Conservation (phyloP, 345 rosid species). For the Euphorbia lathyris region DNA sequence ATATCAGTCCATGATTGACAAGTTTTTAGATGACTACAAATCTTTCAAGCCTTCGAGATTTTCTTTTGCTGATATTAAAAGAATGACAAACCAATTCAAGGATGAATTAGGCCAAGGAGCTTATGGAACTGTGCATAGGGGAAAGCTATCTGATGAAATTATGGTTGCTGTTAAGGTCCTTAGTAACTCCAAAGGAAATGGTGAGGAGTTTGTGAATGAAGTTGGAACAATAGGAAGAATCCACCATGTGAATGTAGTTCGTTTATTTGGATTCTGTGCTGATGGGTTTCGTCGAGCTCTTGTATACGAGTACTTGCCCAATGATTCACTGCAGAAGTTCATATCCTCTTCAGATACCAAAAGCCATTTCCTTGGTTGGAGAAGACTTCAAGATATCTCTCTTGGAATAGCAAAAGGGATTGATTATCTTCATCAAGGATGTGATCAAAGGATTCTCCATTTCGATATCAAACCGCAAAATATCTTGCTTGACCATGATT, state of each 20-base stretch:
- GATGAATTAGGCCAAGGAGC: conserved; percentile 13
- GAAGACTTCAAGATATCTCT: conserved; percentile 5
- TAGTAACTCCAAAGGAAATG: background rate
- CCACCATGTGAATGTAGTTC: no score
- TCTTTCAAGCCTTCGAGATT: conserved; percentile 8
- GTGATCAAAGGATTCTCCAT: conserved; percentile 10
- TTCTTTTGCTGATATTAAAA: conserved; percentile 12
- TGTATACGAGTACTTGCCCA: conserved; percentile 8
- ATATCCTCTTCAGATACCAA: conserved; percentile 1
- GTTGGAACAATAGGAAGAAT: no score
- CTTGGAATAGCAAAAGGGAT: conserved; percentile 6
- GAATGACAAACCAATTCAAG: conserved; percentile 11
- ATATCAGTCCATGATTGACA: conserved; percentile 7
- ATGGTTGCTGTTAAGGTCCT: conserved; percentile 5
- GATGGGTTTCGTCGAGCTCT: conserved; percentile 19
- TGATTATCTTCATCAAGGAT: conserved; percentile 10
- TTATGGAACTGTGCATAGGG: background rate
- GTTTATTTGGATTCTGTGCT: background rate
- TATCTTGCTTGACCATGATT: conserved; percentile 2
- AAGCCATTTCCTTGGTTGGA: conserved; percentile 6
- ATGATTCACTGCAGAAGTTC: conserved; percentile 1
- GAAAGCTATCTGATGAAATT: background rate
- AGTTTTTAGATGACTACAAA: conserved; percentile 10
- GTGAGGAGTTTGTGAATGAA: background rate
- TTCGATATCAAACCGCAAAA: conserved; percentile 7